These are phyloP conservation scores for Persicaria maculosa DNA, from an alignment of 148 eudicot species.

Conservation along the genomic window DNA sequence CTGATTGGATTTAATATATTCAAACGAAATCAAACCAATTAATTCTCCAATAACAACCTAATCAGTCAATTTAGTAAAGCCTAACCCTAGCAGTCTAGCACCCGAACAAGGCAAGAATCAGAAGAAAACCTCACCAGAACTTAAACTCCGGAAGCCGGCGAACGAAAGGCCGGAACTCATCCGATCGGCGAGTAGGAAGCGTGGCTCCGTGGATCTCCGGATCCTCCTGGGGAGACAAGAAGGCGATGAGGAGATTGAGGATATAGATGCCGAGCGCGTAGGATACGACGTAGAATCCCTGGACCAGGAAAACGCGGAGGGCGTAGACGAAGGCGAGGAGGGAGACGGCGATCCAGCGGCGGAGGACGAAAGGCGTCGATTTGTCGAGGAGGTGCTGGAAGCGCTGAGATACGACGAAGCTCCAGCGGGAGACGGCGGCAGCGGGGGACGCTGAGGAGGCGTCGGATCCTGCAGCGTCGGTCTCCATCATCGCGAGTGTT, in stretches of 20 bases:
- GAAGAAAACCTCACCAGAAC: slow-evolving; percentile 30
- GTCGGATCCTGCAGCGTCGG: slow-evolving; percentile 15
- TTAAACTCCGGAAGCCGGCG: slow-evolving; percentile 51
- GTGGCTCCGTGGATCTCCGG: slow-evolving; percentile 39
- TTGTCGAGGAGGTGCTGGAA: slow-evolving; percentile 43
- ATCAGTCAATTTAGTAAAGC: neutral
- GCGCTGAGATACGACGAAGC: slow-evolving; percentile 24
- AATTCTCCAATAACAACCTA: neutral
- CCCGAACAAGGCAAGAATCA: neutral
- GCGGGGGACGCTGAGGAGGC: slow-evolving; percentile 22
- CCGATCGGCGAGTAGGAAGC: slow-evolving; percentile 39
- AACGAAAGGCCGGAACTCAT: slow-evolving; percentile 54
- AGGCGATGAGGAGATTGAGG: slow-evolving; percentile 48
- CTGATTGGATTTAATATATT: neutral
- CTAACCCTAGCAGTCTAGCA: neutral
- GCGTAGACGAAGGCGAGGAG: slow-evolving; percentile 25
- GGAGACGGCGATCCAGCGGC: slow-evolving; percentile 40
- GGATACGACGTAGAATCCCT: slow-evolving; percentile 46
- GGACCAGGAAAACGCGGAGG: slow-evolving; percentile 34
- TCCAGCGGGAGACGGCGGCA: slow-evolving; percentile 25
- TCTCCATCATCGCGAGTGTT: slow-evolving; percentile 13
- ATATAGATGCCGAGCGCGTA: slow-evolving; percentile 55
- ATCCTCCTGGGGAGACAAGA: slow-evolving; percentile 51
- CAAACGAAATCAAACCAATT: neutral
- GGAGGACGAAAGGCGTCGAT: slow-evolving; percentile 31